Percentiles rank a stretch among this genome's conserved stretches.
phyloP scores from a whole-genome alignment of 306 rosid species.

The Canavalia ensiformis region DNA sequence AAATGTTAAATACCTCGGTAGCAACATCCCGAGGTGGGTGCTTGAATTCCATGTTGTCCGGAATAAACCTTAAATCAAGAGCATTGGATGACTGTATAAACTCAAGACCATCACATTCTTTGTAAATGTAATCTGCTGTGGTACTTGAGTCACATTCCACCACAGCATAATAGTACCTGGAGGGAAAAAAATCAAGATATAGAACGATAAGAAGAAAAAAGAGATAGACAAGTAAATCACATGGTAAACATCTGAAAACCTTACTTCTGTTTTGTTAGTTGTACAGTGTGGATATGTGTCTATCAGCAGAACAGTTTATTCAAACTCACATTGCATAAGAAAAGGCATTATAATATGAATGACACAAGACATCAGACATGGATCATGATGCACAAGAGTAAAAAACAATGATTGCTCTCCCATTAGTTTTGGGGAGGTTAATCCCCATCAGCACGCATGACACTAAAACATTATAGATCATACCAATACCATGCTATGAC shows the following conservation, averaged over 20 bases:
- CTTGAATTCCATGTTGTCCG: conserved; percentile 78
- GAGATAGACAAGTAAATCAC: neutral
- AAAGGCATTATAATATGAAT: neutral
- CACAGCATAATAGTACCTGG: conserved; percentile 85
- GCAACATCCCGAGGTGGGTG: conserved; percentile 82
- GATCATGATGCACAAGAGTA: neutral
- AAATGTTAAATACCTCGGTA: conserved; percentile 67
- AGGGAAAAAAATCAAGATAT: conserved; percentile 25
- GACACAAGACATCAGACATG: neutral
- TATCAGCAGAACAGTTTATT: neutral
- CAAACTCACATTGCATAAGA: neutral
- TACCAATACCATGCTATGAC: neutral
- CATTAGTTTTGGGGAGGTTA: neutral
- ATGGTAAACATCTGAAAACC: conserved; percentile 36
- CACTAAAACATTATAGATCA: neutral
- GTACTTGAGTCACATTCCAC: conserved; percentile 86
- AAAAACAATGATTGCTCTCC: neutral
- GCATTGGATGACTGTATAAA: conserved; percentile 77
- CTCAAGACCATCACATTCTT: conserved; percentile 84
- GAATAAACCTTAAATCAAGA: conserved; percentile 94
- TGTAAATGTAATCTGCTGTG: conserved; percentile 84
- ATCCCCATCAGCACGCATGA: conserved; percentile 15
- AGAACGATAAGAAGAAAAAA: conserved; percentile 6
- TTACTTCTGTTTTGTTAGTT: neutral
- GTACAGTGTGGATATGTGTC: neutral